Evolutionary conservation across 352 stramenopile species (phyloP).

Genomic region (Globisporangium takayamanum): DNA sequence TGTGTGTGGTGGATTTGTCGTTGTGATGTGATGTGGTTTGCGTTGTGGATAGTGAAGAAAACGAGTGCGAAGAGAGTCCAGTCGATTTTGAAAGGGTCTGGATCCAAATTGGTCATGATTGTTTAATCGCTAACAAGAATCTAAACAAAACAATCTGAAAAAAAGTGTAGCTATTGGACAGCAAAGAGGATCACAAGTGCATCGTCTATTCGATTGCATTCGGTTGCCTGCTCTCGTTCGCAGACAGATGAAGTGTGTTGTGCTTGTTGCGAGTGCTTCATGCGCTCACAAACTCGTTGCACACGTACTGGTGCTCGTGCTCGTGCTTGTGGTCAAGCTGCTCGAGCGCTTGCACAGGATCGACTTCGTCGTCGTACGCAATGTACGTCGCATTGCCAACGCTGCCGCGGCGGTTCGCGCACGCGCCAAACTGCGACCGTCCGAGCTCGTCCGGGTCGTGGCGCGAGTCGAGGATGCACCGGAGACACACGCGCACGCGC

Average conservation of each 20-base stretch:
- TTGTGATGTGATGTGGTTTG: too few relatives aligned
- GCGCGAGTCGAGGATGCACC: conserved; percentile 68
- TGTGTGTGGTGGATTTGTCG: conserved; percentile 1
- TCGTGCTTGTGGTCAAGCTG: conserved; percentile 12
- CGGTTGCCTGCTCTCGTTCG: conserved; percentile 9
- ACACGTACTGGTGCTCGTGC: background rate
- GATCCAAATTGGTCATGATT: background rate
- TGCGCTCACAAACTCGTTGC: background rate
- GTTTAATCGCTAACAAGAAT: too few relatives aligned
- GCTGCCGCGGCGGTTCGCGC: conserved; percentile 21
- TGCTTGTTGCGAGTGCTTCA: background rate
- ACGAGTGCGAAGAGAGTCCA: too few relatives aligned
- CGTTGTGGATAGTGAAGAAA: too few relatives aligned
- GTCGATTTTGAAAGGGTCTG: background rate
- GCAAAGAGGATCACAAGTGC: background rate
- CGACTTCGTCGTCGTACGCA: conserved; percentile 37
- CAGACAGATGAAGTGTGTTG: background rate
- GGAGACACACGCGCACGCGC: conserved; percentile 68
- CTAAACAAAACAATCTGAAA: background rate
- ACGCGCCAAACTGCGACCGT: conserved; percentile 18
- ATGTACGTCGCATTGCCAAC: conserved; percentile 61
- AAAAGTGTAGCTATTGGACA: background rate
- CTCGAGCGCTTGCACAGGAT: too few relatives aligned
- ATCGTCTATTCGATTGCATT: background rate
- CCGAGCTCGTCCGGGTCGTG: conserved; percentile 50